Evolutionary conservation across 352 stramenopile species (phyloP).

Genomic region (Phytophthora agathidicida): DNA sequence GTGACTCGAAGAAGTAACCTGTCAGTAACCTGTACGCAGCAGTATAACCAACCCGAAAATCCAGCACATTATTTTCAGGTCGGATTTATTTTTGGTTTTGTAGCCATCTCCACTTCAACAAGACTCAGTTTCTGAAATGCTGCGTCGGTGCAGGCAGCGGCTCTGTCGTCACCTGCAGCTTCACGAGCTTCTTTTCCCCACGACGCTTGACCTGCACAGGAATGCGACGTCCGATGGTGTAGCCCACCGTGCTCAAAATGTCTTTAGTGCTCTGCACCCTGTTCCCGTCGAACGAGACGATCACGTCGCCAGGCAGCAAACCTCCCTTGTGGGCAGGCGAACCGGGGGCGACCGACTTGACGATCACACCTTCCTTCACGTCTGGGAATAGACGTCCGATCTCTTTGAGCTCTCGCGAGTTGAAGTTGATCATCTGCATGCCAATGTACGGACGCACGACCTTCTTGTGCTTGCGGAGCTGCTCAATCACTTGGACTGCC

Average conservation of each 20-base stretch:
- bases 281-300: slow-evolving; percentile 80
- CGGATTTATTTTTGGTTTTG: slow-evolving; percentile 5
- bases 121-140: slow-evolving; percentile 11
- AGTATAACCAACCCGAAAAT: slow-evolving; percentile 17
- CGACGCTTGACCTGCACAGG: slow-evolving; percentile 68
- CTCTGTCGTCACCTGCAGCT: slow-evolving; percentile 67
- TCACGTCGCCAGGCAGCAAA: slow-evolving; percentile 74
- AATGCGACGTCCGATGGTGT: slow-evolving; percentile 75
- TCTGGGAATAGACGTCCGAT: slow-evolving; percentile 74
- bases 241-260: slow-evolving; percentile 72
- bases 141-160: slow-evolving; percentile 51
- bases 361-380: slow-evolving; percentile 81
- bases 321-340: slow-evolving; percentile 85
- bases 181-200: slow-evolving; percentile 49
- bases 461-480: slow-evolving; percentile 88
- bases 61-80: slow-evolving; percentile 5
- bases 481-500: slow-evolving; percentile 87
- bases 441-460: slow-evolving; percentile 92
- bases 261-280: slow-evolving; percentile 76
- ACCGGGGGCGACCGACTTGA: slow-evolving; percentile 78
- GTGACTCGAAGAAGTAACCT: not conserved
- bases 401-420: slow-evolving; percentile 66
- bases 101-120: slow-evolving; percentile 5
- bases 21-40: no score
- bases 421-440: slow-evolving; percentile 92